Conservation (phyloP, 2,329 filamentous ascomycete genomes). For the Fusarium cicatricum region DNA sequence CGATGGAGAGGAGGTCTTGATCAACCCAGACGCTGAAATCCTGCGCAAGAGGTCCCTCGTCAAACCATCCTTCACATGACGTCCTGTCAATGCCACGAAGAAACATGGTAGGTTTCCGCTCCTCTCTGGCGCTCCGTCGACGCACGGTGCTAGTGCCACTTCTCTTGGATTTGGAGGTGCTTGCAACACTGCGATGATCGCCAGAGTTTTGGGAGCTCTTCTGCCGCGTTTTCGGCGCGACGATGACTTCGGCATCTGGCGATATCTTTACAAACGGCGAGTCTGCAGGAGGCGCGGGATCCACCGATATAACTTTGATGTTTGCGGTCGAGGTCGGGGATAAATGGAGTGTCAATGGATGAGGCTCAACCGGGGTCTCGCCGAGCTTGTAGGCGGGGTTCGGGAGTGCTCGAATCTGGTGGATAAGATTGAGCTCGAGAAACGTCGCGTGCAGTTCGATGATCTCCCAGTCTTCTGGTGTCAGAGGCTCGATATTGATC, state of each 20-base stretch:
- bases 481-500: constrained; percentile 95
- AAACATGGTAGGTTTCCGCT: constrained; percentile 74
- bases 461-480: constrained; percentile 97
- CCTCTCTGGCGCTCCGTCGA: constrained; percentile 65
- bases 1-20: constrained; percentile 74
- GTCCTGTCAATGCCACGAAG: constrained; percentile 79
- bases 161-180: constrained; percentile 79
- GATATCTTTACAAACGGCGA: constrained; percentile 90
- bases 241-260: constrained; percentile 94
- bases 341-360: constrained; percentile 89
- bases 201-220: constrained; percentile 71
- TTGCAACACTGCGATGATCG: constrained; percentile 82
- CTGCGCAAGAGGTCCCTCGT: constrained; percentile 65
- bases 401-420: constrained; percentile 90
- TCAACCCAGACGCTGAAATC: constrained; percentile 86
- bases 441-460: constrained; percentile 98
- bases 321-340: constrained; percentile 96
- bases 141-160: constrained; percentile 80
- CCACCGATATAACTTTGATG: constrained; percentile 84
- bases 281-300: constrained; percentile 72
- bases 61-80: constrained; percentile 79
- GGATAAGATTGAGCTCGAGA: constrained; percentile 90
- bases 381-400: constrained; percentile 75
- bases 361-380: constrained; percentile 63
- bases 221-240: constrained; percentile 88